Conservation (phyloP, 1,139 yeast genomes). For the Pichia sp. region DNA sequence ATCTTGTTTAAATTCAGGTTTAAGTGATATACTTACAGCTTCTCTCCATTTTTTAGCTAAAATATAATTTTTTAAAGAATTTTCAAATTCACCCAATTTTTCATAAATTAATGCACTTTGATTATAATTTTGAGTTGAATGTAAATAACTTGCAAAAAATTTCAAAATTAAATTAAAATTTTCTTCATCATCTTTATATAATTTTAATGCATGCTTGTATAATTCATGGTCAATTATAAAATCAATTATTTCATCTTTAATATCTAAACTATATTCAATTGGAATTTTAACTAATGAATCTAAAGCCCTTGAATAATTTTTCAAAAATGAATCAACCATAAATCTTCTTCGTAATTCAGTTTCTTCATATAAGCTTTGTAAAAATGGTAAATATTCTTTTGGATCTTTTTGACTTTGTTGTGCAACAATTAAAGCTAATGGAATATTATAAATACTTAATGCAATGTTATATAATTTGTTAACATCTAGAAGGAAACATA, state of each 20-base stretch:
- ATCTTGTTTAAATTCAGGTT: conserved; percentile 32
- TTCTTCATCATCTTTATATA: conserved; percentile 53
- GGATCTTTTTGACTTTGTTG: conserved; percentile 98
- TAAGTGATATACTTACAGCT: conserved; percentile 58
- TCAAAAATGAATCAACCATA: conserved; percentile 73
- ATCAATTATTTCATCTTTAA: conserved; percentile 55
- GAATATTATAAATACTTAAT: conserved; percentile 76
- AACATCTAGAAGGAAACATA: conserved; percentile 89
- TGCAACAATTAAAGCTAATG: conserved; percentile 75
- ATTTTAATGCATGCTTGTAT: conserved; percentile 59
- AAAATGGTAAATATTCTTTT: conserved; percentile 88
- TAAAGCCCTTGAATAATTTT: conserved; percentile 63
- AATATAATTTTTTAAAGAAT: conserved; percentile 66
- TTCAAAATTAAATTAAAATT: conserved; percentile 51
- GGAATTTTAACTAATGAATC: conserved; percentile 50
- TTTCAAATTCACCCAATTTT: conserved; percentile 46
- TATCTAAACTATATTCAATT: conserved; percentile 28
- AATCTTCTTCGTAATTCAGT: conserved; percentile 62
- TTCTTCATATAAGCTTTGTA: conserved; percentile 71
- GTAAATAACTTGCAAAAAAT: conserved; percentile 58
- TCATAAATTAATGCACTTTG: conserved; percentile 83
- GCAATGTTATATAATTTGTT: conserved; percentile 75
- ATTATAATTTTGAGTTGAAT: conserved; percentile 45
- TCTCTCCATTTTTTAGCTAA: conserved; percentile 78
- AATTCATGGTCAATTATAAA: conserved; percentile 72